These are phyloP conservation scores for Coniella lustricola DNA, from an alignment of 2,329 filamentous ascomycete genomes.

Conservation along the genomic window DNA sequence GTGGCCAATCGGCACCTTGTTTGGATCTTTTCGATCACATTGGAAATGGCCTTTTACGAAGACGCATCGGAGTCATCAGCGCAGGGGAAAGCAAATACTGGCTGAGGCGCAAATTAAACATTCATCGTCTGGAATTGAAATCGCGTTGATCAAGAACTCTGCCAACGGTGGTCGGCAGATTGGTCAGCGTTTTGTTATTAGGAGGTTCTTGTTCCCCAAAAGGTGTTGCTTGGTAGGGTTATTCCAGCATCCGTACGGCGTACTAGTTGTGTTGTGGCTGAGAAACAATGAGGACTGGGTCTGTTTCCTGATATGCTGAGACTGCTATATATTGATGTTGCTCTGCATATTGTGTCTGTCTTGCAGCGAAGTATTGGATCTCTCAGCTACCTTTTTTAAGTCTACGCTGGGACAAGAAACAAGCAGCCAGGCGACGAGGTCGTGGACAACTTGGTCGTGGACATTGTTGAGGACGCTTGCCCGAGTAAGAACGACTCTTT, in stretches of 20 bases:
- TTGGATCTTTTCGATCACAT: constrained; percentile 63
- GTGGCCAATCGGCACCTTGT: constrained; percentile 64
- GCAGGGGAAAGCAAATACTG: constrained; percentile 37
- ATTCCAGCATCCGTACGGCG: neutral
- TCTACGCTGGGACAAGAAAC: neutral
- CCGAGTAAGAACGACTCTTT: too few species aligned
- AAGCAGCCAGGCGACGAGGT: constrained; percentile 1
- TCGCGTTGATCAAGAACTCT: constrained; percentile 56
- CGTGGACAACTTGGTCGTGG: constrained; percentile 4
- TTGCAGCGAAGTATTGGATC: constrained; percentile 8
- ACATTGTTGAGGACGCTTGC: too few species aligned
- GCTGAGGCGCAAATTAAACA: constrained; percentile 49
- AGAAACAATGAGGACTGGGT: constrained; percentile 16
- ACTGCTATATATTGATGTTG: neutral
- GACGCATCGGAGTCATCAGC: constrained; percentile 15
- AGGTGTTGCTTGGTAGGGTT: too few species aligned
- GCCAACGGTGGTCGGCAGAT: neutral
- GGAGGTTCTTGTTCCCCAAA: too few species aligned
- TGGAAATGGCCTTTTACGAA: constrained; percentile 30
- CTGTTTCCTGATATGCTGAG: constrained; percentile 1
- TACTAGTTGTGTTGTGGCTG: constrained; percentile 22
- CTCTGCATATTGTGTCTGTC: neutral
- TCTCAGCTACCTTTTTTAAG: constrained; percentile 2
- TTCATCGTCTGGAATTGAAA: constrained; percentile 42
- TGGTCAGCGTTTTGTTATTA: too few species aligned